A percentile compares a stretch with the other conserved stretches of the same genome.
These are phyloP conservation scores for Ceratobasidium sp. DNA, from an alignment of 1,284 basidiomycete species.

Conservation along the genomic window DNA sequence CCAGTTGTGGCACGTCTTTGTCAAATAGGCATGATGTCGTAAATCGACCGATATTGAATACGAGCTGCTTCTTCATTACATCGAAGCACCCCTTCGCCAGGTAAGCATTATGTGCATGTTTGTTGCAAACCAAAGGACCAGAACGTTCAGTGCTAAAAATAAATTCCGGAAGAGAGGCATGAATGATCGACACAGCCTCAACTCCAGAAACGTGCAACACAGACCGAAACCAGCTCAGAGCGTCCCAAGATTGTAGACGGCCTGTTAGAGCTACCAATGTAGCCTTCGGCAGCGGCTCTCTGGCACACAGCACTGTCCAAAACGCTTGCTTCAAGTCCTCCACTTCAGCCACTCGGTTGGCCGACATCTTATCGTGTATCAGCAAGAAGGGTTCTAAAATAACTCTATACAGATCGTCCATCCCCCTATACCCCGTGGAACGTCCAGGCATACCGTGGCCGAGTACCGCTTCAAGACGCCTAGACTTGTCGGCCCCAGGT, in stretches of 20 bases:
- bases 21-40: not conserved
- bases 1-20: not conserved
- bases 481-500: not conserved
- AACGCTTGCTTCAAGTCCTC: not conserved
- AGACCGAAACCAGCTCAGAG: not conserved
- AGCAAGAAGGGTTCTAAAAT: too few relatives aligned
- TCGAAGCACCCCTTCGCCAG: not conserved
- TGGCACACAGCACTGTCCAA: conserved; percentile 1
- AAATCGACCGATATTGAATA: not conserved
- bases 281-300: not conserved
- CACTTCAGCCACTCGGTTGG: not conserved
- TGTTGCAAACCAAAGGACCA: conserved; percentile 2
- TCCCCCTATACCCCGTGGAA: too few relatives aligned
- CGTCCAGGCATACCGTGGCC: too few relatives aligned
- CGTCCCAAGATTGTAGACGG: not conserved
- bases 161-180: not conserved
- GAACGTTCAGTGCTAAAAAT: not conserved
- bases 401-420: conserved; percentile 1
- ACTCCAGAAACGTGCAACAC: not conserved
- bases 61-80: not conserved
- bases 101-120: not conserved
- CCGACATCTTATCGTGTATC: too few relatives aligned
- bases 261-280: not conserved
- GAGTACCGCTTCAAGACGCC: not conserved
- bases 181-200: not conserved